Evolutionary conservation across 2,329 filamentous ascomycete species (phyloP).

Genomic region (Neofusicoccum sp.): DNA sequence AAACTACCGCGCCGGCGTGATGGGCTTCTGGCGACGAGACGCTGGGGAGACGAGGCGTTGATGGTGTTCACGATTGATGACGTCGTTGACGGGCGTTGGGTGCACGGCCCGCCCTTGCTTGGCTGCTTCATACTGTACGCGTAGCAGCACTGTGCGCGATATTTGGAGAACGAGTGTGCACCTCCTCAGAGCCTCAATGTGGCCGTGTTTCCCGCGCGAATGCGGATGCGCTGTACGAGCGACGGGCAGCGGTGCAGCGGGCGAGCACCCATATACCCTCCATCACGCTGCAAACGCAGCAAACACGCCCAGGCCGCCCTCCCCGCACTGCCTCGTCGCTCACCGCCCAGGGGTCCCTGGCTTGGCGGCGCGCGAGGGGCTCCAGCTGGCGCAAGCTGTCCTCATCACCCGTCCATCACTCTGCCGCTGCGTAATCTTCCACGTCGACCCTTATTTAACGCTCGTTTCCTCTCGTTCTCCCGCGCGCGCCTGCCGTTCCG

Average conservation of each 20-base stretch:
- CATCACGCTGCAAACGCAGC: slow-evolving; percentile 2
- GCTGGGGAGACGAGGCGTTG: background rate
- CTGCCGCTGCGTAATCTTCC: background rate
- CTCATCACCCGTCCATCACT: background rate
- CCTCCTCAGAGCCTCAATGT: too few relatives aligned
- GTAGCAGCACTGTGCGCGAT: background rate
- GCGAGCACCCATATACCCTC: background rate
- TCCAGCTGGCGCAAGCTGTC: slow-evolving; percentile 6
- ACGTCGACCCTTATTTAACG: background rate
- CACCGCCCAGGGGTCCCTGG: background rate
- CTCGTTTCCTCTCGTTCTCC: background rate
- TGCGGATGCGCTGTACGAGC: too few relatives aligned
- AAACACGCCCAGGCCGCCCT: background rate
- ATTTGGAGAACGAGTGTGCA: background rate
- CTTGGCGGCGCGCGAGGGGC: slow-evolving; percentile 12
- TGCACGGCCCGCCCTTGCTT: background rate
- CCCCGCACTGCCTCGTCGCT: background rate
- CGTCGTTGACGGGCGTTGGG: background rate
- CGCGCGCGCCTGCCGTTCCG: background rate
- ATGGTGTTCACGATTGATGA: background rate
- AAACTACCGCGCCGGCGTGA: background rate
- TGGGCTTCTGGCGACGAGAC: background rate
- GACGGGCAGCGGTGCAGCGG: too few relatives aligned
- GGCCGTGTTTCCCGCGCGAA: too few relatives aligned
- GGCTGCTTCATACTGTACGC: background rate